Percentiles rank a stretch among this genome's conserved stretches.
Evolutionary conservation across 768 basidiomycete species (phyloP).

Genomic region (Termitomyces sp.): DNA sequence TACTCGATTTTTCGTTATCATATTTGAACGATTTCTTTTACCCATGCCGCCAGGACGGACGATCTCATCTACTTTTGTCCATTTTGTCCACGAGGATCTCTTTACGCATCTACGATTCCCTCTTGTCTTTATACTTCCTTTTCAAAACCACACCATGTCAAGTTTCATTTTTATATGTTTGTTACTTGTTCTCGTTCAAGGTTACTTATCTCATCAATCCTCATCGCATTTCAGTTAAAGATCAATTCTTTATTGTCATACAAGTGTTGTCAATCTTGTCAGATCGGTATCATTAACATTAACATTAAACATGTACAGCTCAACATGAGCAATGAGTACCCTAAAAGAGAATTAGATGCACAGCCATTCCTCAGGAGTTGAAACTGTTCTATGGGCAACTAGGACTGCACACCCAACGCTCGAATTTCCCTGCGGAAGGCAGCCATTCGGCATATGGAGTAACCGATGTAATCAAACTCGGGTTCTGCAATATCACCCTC

Average conservation of each 20-base stretch:
- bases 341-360: neutral
- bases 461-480: slow-evolving; percentile 90
- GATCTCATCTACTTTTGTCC: slow-evolving; percentile 14
- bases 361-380: neutral
- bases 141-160: slow-evolving; percentile 15
- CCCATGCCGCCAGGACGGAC: slow-evolving; percentile 40
- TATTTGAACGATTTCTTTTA: slow-evolving; percentile 23
- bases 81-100: slow-evolving; percentile 17
- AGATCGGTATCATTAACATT: neutral
- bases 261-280: neutral
- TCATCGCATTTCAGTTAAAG: slow-evolving; percentile 35
- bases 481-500: slow-evolving; percentile 50
- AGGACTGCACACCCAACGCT: slow-evolving; percentile 32
- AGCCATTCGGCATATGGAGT: slow-evolving; percentile 65
- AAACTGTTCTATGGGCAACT: neutral
- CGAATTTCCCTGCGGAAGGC: slow-evolving; percentile 54
- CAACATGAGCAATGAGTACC: neutral
- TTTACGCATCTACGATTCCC: slow-evolving; percentile 14
- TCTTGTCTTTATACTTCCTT: slow-evolving; percentile 9
- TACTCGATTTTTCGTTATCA: slow-evolving; percentile 10
- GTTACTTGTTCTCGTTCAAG: slow-evolving; percentile 28
- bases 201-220: slow-evolving; percentile 35
- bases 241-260: slow-evolving; percentile 40
- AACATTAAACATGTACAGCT: neutral
- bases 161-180: slow-evolving; percentile 24